A percentile compares a stretch with the other conserved stretches of the same genome.
Conservation (phyloP, 2,329 filamentous ascomycete species). For the Colletotrichum abscissum region DNA sequence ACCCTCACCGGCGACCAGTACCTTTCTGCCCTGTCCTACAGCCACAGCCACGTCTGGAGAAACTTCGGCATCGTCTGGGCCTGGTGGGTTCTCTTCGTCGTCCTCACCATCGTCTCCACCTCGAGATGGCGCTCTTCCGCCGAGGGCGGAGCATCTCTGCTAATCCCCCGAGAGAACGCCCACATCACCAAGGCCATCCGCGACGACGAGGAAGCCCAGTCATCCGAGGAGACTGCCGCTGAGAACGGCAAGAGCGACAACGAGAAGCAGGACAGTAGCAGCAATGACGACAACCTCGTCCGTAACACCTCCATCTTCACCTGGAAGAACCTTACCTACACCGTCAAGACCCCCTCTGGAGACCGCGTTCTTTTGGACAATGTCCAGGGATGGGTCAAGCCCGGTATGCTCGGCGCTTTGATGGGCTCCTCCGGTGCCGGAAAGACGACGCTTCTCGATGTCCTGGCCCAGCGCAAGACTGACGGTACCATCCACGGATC, state of each 20-base stretch:
- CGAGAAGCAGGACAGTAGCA: constrained; percentile 34
- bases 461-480: constrained; percentile 82
- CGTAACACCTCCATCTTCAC: constrained; percentile 78
- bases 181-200: constrained; percentile 47
- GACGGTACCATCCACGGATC: constrained; percentile 81
- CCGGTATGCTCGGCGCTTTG: constrained; percentile 79
- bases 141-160: constrained; percentile 63
- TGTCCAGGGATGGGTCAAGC: constrained; percentile 86
- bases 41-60: constrained; percentile 64
- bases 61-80: constrained; percentile 73
- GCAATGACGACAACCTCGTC: constrained; percentile 56
- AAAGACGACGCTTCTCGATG: constrained; percentile 87
- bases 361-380: constrained; percentile 80
- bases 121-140: constrained; percentile 64
- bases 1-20: constrained; percentile 69
- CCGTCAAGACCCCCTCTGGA: constrained; percentile 69
- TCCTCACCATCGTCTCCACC: constrained; percentile 68
- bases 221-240: constrained; percentile 3
- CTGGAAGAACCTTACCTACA: constrained; percentile 79
- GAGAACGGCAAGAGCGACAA: constrained; percentile 48
- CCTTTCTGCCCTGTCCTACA: constrained; percentile 64
- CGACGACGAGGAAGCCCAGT: constrained; percentile 62
- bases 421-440: constrained; percentile 87
- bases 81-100: constrained; percentile 71
- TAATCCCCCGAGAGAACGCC: constrained; percentile 71